Conservation (phyloP, 1,284 basidiomycete genomes). For the Ceratobasidium sp. region DNA sequence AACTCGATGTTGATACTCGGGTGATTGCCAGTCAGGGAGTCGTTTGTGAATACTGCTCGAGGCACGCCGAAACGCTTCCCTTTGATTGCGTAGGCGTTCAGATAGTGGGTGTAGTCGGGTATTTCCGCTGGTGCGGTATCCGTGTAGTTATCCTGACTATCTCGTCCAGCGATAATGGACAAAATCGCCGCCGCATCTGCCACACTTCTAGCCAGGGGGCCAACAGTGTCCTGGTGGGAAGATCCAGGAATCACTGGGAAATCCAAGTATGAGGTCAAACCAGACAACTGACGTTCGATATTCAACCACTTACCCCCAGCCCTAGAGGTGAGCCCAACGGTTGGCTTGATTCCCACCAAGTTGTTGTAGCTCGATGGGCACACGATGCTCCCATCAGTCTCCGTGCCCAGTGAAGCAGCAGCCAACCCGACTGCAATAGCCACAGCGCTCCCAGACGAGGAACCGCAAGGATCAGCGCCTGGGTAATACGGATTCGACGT, state of each 20-base stretch:
- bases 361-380: slow-evolving; percentile 65
- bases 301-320: slow-evolving; percentile 64
- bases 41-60: slow-evolving; percentile 36
- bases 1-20: slow-evolving; percentile 58
- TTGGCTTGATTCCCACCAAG: slow-evolving; percentile 71
- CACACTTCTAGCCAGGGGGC: slow-evolving; percentile 71
- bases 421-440: slow-evolving; percentile 73
- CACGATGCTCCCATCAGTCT: slow-evolving; percentile 67
- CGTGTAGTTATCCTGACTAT: slow-evolving; percentile 71
- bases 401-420: slow-evolving; percentile 67
- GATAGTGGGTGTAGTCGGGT: slow-evolving; percentile 68
- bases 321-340: slow-evolving; percentile 72
- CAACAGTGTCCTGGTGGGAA: slow-evolving; percentile 73
- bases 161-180: slow-evolving; percentile 69
- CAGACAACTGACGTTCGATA: slow-evolving; percentile 11
- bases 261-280: too few relatives aligned
- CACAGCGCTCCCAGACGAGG: slow-evolving; percentile 74
- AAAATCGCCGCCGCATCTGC: slow-evolving; percentile 72
- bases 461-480: slow-evolving; percentile 72
- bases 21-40: slow-evolving; percentile 27
- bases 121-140: slow-evolving; percentile 67
- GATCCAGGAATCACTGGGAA: slow-evolving; percentile 70
- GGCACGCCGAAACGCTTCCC: slow-evolving; percentile 75
- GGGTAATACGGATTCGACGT: slow-evolving; percentile 71
- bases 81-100: slow-evolving; percentile 64